phyloP scores from a whole-genome alignment of 1,284 basidiomycete species.

The Phellinidium pouzarii region DNA sequence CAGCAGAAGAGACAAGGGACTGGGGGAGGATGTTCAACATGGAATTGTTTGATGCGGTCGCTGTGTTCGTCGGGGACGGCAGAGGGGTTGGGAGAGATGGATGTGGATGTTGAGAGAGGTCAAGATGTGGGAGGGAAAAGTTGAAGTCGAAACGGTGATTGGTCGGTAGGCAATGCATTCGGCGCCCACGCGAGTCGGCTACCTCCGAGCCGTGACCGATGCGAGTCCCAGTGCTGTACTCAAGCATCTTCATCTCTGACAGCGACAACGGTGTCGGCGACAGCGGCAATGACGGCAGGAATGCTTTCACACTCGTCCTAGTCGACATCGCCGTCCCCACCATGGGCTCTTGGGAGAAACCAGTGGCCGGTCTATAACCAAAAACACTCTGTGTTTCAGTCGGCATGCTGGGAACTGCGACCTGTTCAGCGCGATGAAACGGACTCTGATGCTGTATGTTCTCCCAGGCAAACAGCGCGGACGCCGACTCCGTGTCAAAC shows the following conservation, averaged over 20 bases:
- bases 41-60: too few species aligned
- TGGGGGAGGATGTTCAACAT: neutral
- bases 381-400: neutral
- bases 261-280: constrained; percentile 5
- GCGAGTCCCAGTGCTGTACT: neutral
- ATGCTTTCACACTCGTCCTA: neutral
- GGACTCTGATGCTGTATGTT: constrained; percentile 3
- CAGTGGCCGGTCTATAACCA: neutral
- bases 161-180: neutral
- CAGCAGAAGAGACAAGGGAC: neutral
- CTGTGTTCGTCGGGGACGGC: too few species aligned
- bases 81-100: neutral
- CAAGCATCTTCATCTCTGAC: neutral
- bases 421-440: too few species aligned
- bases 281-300: neutral
- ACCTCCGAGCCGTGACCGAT: neutral
- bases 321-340: neutral
- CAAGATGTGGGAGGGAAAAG: constrained; percentile 13
- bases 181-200: neutral
- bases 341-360: neutral
- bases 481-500: constrained; percentile 1
- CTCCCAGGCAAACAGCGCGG: constrained; percentile 8
- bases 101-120: neutral
- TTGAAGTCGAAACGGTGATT: constrained; percentile 10
- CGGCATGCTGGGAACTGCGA: neutral